Conservation (phyloP, 2,329 filamentous ascomycete genomes). For the Fusarium luffae region DNA sequence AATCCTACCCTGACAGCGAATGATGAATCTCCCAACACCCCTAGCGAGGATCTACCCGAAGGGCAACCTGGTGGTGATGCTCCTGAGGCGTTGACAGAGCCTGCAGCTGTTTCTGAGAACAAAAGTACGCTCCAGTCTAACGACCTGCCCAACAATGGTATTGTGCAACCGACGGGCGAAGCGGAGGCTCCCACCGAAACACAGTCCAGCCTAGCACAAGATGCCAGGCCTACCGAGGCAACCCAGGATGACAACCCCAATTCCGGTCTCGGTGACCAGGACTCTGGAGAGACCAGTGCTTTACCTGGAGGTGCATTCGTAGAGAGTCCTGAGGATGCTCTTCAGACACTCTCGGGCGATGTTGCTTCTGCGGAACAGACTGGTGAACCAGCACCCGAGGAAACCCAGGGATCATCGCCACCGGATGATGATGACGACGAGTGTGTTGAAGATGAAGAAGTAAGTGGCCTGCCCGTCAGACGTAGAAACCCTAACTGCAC, state of each 20-base stretch:
- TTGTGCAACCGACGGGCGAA: constrained; percentile 1
- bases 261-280: neutral
- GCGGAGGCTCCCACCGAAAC: neutral
- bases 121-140: neutral
- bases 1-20: neutral
- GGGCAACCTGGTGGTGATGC: neutral
- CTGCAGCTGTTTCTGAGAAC: neutral
- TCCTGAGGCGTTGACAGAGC: neutral
- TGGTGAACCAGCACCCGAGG: neutral
- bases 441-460: constrained; percentile 29
- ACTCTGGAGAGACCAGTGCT: neutral
- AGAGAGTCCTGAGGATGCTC: constrained; percentile 1
- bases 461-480: constrained; percentile 41
- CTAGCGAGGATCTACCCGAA: neutral
- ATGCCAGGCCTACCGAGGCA: neutral
- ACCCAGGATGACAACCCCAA: neutral
- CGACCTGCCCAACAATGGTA: neutral
- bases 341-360: neutral
- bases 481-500: constrained; percentile 45
- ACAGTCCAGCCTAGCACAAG: neutral
- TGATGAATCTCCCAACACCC: neutral
- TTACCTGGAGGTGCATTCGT: constrained; percentile 26
- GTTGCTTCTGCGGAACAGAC: neutral
- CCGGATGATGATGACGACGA: neutral
- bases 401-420: neutral